Conservation (phyloP, 495 filamentous ascomycete genomes). For the Daldinia decipiens region DNA sequence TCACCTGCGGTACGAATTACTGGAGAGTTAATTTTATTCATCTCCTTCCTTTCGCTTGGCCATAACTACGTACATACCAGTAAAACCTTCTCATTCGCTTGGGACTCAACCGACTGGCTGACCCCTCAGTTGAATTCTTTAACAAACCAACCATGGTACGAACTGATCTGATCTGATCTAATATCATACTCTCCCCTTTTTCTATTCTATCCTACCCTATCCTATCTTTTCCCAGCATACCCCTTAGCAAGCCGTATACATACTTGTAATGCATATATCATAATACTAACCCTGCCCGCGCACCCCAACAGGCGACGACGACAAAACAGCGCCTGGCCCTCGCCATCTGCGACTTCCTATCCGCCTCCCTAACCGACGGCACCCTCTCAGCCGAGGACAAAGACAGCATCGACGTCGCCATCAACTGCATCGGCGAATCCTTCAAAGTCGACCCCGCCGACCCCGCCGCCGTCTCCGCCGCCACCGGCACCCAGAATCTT, state of each 20-base stretch:
- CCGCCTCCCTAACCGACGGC: slow-evolving; percentile 84
- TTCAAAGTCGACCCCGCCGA: slow-evolving; percentile 92
- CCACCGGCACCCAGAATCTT: slow-evolving; percentile 84
- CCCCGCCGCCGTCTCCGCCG: slow-evolving; percentile 74
- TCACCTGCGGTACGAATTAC: background rate
- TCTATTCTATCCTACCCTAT: background rate
- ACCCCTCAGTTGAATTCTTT: slow-evolving; percentile 19
- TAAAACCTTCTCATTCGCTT: too few relatives aligned
- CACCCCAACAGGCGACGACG: slow-evolving; percentile 56
- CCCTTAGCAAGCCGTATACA: background rate
- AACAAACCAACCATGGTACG: slow-evolving; percentile 1
- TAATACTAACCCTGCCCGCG: slow-evolving; percentile 2
- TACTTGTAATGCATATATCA: background rate
- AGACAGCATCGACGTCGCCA: slow-evolving; percentile 91
- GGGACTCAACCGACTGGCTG: background rate
- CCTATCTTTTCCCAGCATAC: background rate
- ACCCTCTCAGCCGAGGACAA: slow-evolving; percentile 85
- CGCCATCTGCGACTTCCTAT: slow-evolving; percentile 95
- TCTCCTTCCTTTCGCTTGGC: background rate
- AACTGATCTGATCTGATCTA: background rate
- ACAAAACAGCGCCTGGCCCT: slow-evolving; percentile 97
- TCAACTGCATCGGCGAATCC: slow-evolving; percentile 90
- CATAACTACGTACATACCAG: background rate
- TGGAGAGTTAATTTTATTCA: background rate
- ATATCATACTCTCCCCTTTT: background rate